Evolutionary conservation across 2,329 filamentous ascomycete genomes (phyloP).

Genomic region (Aureobasidium sp.): DNA sequence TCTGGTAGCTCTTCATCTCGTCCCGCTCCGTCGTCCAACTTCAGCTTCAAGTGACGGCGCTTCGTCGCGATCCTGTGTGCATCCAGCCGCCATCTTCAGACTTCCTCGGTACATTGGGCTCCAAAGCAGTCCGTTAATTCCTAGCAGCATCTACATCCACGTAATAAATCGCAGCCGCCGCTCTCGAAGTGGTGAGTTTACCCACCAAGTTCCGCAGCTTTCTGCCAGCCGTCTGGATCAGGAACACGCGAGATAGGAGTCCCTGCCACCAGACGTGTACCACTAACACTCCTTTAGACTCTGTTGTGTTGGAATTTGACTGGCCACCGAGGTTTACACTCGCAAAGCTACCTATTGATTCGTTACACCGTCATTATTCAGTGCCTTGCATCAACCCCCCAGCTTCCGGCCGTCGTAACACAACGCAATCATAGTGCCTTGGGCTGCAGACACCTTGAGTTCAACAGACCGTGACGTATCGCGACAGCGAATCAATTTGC

Average conservation of each 20-base stretch:
- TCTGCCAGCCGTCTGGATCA: not conserved
- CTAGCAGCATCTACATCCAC: not conserved
- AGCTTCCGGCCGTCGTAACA: slow-evolving; percentile 11
- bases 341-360: not conserved
- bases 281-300: not conserved
- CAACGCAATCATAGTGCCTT: slow-evolving; percentile 11
- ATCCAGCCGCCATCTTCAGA: slow-evolving; percentile 4
- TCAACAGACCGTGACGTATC: slow-evolving; percentile 22
- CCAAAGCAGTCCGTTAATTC: not conserved
- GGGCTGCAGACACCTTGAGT: slow-evolving; percentile 10
- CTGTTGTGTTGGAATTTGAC: not conserved
- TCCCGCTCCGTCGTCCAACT: not conserved
- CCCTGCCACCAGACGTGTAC: not conserved
- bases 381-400: slow-evolving; percentile 13
- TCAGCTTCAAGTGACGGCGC: not conserved
- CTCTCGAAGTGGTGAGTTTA: not conserved
- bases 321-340: not conserved
- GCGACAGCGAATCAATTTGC: slow-evolving; percentile 24
- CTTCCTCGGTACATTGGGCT: slow-evolving; percentile 9
- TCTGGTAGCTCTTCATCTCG: not conserved
- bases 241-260: not conserved
- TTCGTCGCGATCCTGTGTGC: slow-evolving; percentile 1
- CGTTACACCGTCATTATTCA: not conserved
- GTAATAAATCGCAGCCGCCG: not conserved
- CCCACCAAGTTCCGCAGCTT: not conserved